Evolutionary conservation across 202 grass and related monocot genomes (phyloP), one percentile per base, ranked within the genome.

Genomic region (Saccharum hybrid): DNA sequence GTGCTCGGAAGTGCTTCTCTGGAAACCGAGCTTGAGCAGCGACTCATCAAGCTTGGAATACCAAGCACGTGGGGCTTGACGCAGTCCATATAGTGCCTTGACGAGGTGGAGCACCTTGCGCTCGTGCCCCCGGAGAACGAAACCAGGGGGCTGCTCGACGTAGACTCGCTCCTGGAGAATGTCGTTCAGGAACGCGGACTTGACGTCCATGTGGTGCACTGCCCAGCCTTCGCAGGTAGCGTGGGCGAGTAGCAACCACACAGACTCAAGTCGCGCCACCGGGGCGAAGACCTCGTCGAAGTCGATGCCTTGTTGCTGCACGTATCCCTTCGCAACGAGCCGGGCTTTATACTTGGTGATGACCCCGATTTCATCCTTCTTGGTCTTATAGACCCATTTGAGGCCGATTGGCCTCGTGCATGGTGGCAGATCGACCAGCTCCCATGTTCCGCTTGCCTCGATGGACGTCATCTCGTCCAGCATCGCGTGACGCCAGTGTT

Each of bases 61-160:
- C 61, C 10, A 63, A 26, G 61, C 61, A 10, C 61, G 28, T 10
- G 61, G 61, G 10, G 26, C 61, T 6, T 63, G 61, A 13, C 61
- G 26, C 0, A 71, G 21, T 0, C 69, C 69, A 1, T 72, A 72
- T 0, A 72, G 5, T 0, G 22, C 43, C 0, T 72, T 72, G 13
- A 16, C 49, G 5, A 72, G 23, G 4, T 5, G 37, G 2, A 49
- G 4, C 1, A 72, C 69, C 69, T 72, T 72, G 69, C 31, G 22
- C 22, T 72, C 69, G 0, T 3, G 13, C 0, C 12, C 39, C 0
- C 6, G 0, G 0, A 30, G 12, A 0, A 8, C 10, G 5, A 72
- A 72, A 0, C 69, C 42, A 3, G 69, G 22, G 6, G 21, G 12
- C 1, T 48, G 41, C 6, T 2, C 2, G 5, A 72, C 26, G 30